These are phyloP conservation scores for Xylaria sp. DNA, from an alignment of 2,329 filamentous ascomycete genomes.

Conservation along the genomic window DNA sequence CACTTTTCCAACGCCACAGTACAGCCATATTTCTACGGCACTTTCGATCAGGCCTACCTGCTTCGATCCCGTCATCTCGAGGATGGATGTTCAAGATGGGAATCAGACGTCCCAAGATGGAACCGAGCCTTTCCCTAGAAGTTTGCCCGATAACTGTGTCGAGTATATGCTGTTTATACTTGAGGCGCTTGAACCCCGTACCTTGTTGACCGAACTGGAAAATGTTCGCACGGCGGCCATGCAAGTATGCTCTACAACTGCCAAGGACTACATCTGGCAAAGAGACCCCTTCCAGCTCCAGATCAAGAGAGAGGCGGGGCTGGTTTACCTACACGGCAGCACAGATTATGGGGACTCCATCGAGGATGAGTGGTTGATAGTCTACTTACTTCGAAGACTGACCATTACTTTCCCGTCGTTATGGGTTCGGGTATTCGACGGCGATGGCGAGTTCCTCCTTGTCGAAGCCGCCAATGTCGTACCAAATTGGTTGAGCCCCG, in stretches of 20 bases:
- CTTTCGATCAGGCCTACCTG: not conserved
- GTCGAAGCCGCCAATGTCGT: constrained; percentile 91
- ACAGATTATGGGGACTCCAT: constrained; percentile 94
- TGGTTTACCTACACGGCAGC: constrained; percentile 75
- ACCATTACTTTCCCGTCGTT: constrained; percentile 76
- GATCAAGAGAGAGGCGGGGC: constrained; percentile 64
- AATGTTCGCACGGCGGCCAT: constrained; percentile 75
- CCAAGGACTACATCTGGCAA: constrained; percentile 96
- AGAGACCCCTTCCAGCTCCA: constrained; percentile 81
- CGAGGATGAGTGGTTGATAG: constrained; percentile 97
- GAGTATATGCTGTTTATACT: constrained; percentile 85
- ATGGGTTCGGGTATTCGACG: constrained; percentile 86
- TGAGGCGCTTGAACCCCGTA: constrained; percentile 65
- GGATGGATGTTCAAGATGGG: constrained; percentile 43
- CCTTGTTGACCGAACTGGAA: constrained; percentile 73
- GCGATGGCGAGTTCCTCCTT: constrained; percentile 93
- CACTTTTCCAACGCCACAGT: not conserved
- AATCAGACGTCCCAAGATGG: constrained; percentile 45
- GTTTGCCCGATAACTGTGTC: constrained; percentile 82
- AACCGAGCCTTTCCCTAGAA: constrained; percentile 47
- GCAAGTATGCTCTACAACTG: constrained; percentile 68
- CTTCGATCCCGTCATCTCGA: not conserved
- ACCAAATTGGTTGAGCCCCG: constrained; percentile 90
- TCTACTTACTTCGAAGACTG: constrained; percentile 86
- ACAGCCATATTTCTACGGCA: not conserved